Evolutionary conservation across 768 basidiomycete species (phyloP).

Genomic region (Amanita pseudoporphyria): DNA sequence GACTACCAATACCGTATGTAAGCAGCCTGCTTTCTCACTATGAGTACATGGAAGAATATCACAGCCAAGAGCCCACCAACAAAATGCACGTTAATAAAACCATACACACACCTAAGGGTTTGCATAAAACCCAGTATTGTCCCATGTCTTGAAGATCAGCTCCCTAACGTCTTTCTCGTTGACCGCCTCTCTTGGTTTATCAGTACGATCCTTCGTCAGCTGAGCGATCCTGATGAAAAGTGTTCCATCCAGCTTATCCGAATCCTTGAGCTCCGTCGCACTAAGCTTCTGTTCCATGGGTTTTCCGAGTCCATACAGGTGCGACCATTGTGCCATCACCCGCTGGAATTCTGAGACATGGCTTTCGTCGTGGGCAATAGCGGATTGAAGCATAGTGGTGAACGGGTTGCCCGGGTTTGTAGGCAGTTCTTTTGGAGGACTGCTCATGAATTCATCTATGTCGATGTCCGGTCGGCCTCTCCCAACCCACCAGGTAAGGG

Average conservation of each 20-base stretch:
- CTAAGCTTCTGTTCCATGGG: neutral
- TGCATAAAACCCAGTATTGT: constrained; percentile 15
- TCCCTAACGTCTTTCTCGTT: constrained; percentile 15
- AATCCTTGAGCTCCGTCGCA: constrained; percentile 30
- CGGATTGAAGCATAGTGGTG: constrained; percentile 40
- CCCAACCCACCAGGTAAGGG: constrained; percentile 40
- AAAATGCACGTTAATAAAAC: no score
- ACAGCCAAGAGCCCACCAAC: no score
- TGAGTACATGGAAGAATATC: neutral
- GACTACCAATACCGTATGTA: neutral
- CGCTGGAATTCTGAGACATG: constrained; percentile 39
- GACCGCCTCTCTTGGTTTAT: constrained; percentile 11
- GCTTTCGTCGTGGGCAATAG: constrained; percentile 49
- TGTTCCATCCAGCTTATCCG: constrained; percentile 42
- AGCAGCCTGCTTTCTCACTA: neutral
- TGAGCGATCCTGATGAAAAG: constrained; percentile 48
- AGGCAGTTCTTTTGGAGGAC: constrained; percentile 13
- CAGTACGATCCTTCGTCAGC: constrained; percentile 30
- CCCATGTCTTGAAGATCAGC: constrained; percentile 13
- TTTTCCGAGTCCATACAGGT: constrained; percentile 31
- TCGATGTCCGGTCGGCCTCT: constrained; percentile 41
- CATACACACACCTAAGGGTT: neutral
- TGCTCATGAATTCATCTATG: constrained; percentile 30
- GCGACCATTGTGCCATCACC: constrained; percentile 39
- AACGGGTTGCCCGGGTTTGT: constrained; percentile 37